A percentile compares a stretch with the other conserved stretches of the same genome.
phyloP scores from a whole-genome alignment of 148 eudicot genomes.

The Fagopyrum esculentum region DNA sequence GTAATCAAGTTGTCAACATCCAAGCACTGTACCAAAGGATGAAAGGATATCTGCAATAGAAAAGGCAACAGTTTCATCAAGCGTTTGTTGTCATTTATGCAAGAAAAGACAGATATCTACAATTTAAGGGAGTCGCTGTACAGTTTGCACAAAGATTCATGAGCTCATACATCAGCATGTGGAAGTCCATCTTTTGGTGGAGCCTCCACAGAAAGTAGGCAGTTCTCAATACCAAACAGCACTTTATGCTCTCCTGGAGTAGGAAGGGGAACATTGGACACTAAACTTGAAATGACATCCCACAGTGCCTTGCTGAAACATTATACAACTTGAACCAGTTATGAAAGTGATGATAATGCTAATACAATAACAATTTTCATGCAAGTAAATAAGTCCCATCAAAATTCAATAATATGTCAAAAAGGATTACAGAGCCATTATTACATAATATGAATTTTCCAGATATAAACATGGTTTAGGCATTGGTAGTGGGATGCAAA shows the following conservation, averaged over 20 bases:
- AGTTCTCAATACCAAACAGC: slow-evolving; percentile 82
- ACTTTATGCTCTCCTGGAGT: slow-evolving; percentile 86
- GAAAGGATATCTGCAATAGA: slow-evolving; percentile 78
- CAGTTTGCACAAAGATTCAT: slow-evolving; percentile 9
- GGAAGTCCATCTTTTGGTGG: slow-evolving; percentile 90
- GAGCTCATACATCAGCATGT: slow-evolving; percentile 79
- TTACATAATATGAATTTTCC: neutral
- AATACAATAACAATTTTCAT: neutral
- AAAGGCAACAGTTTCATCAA: slow-evolving; percentile 6
- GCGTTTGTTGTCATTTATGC: neutral
- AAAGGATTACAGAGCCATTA: neutral
- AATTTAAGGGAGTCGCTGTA: neutral
- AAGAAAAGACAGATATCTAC: neutral
- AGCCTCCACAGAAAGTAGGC: slow-evolving; percentile 85
- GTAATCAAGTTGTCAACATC: slow-evolving; percentile 90
- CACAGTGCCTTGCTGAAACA: slow-evolving; percentile 94
- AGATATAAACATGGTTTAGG: neutral
- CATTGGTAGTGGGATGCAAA: neutral
- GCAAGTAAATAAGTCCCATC: neutral
- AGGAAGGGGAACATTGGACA: slow-evolving; percentile 85
- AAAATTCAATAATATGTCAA: neutral
- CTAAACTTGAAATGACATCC: slow-evolving; percentile 70
- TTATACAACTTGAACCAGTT: slow-evolving; percentile 11
- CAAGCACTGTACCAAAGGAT: slow-evolving; percentile 89
- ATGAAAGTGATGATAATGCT: slow-evolving; percentile 14